phyloP scores from a whole-genome alignment of 2,329 filamentous ascomycete species.

The Aureobasidium musti region DNA sequence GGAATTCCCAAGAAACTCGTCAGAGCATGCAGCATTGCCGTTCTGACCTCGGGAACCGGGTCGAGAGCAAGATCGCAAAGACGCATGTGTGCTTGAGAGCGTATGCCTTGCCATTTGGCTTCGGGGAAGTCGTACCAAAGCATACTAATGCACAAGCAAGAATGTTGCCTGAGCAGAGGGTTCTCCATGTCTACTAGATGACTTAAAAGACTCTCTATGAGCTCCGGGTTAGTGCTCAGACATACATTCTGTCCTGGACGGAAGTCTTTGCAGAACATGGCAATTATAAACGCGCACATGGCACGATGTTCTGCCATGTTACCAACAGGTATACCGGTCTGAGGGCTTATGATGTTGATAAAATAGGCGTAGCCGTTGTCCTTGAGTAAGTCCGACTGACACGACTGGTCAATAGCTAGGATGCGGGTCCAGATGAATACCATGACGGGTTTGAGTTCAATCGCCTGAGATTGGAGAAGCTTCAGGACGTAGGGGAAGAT shows the following conservation, averaged over 20 bases:
- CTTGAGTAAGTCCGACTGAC: slow-evolving; percentile 90
- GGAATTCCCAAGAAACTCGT: slow-evolving; percentile 93
- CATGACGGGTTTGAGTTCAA: slow-evolving; percentile 97
- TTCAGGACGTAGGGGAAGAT: slow-evolving; percentile 99
- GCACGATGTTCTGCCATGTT: slow-evolving; percentile 94
- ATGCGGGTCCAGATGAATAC: slow-evolving; percentile 99
- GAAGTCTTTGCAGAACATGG: slow-evolving; percentile 95
- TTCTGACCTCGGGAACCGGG: slow-evolving; percentile 85
- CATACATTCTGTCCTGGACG: slow-evolving; percentile 89
- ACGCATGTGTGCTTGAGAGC: slow-evolving; percentile 79
- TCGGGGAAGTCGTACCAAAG: slow-evolving; percentile 89
- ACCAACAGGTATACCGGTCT: slow-evolving; percentile 66
- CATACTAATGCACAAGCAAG: slow-evolving; percentile 91
- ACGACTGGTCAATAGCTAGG: slow-evolving; percentile 89
- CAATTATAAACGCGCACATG: slow-evolving; percentile 97
- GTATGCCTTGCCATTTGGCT: slow-evolving; percentile 94
- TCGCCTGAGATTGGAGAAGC: slow-evolving; percentile 87
- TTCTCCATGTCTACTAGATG: slow-evolving; percentile 87
- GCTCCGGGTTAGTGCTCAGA: slow-evolving; percentile 80
- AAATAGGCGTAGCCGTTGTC: slow-evolving; percentile 98
- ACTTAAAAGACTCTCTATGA: slow-evolving; percentile 82
- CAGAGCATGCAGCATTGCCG: slow-evolving; percentile 89
- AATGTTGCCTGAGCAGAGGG: slow-evolving; percentile 88
- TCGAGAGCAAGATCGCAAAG: slow-evolving; percentile 81
- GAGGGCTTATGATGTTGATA: slow-evolving; percentile 82